A percentile compares a stretch with the other conserved stretches of the same genome.
Conservation (phyloP, 306 rosid genomes). For the Canavalia gladiata region DNA sequence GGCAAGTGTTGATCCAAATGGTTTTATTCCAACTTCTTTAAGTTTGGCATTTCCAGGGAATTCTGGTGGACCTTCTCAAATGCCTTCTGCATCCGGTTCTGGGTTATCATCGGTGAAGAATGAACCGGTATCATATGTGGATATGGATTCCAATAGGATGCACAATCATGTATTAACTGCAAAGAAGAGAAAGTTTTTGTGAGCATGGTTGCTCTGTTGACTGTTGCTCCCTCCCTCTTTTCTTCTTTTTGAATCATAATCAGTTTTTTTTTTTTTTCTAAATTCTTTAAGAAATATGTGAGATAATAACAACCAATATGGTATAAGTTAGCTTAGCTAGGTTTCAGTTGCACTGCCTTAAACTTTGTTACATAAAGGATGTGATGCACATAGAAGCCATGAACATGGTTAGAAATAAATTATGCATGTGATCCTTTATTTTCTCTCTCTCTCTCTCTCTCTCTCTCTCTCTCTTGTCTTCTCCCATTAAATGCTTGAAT, state of each 20-base stretch:
- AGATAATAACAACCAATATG: constrained; percentile 16
- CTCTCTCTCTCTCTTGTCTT: background rate
- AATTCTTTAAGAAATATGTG: background rate
- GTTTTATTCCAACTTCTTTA: constrained; percentile 47
- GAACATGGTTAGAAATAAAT: constrained; percentile 26
- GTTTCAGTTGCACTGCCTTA: constrained; percentile 2
- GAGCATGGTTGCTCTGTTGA: background rate
- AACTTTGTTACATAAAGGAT: background rate
- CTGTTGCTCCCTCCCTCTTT: background rate
- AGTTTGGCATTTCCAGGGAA: constrained; percentile 54
- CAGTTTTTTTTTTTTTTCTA: background rate
- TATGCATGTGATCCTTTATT: background rate
- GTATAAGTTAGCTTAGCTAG: background rate
- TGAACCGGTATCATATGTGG: constrained; percentile 29
- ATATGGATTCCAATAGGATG: constrained; percentile 37
- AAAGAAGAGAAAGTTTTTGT: constrained; percentile 50
- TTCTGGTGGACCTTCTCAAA: constrained; percentile 39
- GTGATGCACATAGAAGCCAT: constrained; percentile 26
- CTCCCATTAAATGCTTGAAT: background rate
- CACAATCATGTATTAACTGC: constrained; percentile 24
- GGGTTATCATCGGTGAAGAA: constrained; percentile 35
- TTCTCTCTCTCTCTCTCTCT: background rate
- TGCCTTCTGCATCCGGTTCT: background rate
- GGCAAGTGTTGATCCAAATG: constrained; percentile 31
- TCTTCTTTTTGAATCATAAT: background rate